Evolutionary conservation across 805 yeast genomes (phyloP).

Genomic region (Starmerella riodocensis): DNA sequence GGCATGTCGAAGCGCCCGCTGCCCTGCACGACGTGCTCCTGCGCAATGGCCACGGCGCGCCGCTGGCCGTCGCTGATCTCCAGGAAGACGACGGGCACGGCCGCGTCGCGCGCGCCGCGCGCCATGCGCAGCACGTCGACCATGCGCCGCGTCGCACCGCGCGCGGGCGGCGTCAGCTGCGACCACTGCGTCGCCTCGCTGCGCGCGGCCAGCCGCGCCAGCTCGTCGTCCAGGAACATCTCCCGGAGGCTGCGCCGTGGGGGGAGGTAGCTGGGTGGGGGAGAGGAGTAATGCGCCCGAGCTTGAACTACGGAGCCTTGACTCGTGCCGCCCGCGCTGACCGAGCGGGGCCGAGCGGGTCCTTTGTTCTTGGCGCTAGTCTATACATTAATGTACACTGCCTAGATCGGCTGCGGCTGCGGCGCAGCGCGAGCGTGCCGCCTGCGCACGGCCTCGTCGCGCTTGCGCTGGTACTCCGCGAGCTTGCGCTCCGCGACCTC

Average conservation of each 20-base stretch:
- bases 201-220: not conserved
- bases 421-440: no score
- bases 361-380: no score
- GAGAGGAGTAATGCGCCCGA: no score
- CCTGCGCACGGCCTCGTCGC: constrained; percentile 3
- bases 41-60: constrained; percentile 5
- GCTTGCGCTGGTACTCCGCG: constrained; percentile 13
- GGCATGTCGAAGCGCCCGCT: no score
- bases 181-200: not conserved
- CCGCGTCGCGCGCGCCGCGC: not conserved
- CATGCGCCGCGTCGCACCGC: not conserved
- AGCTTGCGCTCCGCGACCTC: constrained; percentile 9
- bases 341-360: no score
- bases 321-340: no score
- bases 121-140: constrained; percentile 3
- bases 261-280: no score
- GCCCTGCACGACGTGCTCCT: not conserved
- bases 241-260: not conserved
- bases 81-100: not conserved
- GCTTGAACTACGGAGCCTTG: no score
- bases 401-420: no score
- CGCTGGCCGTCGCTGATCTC: constrained; percentile 10
- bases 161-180: not conserved
- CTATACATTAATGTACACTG: no score
- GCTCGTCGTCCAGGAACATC: constrained; percentile 2